Conservation (phyloP, 192 early-diverging fungal genomes). For the Helicostylum pulchrum region DNA sequence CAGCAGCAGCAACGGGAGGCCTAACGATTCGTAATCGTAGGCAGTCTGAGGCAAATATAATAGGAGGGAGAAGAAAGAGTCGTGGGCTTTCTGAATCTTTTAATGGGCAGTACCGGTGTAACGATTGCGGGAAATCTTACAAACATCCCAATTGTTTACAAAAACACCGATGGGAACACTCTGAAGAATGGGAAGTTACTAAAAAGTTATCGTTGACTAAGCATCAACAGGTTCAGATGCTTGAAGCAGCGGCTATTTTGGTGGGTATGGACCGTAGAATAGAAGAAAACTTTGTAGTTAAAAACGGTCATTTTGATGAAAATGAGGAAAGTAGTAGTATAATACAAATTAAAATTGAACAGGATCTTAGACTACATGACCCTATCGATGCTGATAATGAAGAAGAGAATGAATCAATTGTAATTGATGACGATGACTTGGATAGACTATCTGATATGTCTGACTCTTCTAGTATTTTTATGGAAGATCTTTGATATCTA, state of each 20-base stretch:
- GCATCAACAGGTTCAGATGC: constrained; percentile 64
- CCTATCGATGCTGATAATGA: neutral
- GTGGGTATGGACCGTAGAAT: constrained; percentile 43
- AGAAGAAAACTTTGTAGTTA: neutral
- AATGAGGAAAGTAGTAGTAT: neutral
- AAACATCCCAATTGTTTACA: constrained; percentile 59
- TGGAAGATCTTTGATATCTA: constrained; percentile 16
- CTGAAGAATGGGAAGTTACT: constrained; percentile 58
- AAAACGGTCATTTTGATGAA: neutral
- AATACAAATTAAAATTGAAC: neutral
- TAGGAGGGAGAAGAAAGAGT: neutral
- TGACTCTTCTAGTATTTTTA: constrained; percentile 1
- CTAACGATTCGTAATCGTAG: constrained; percentile 2
- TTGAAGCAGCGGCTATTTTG: constrained; percentile 64
- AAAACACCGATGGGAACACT: constrained; percentile 71
- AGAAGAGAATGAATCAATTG: constrained; percentile 8
- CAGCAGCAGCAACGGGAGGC: constrained; percentile 15
- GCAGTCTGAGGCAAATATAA: neutral
- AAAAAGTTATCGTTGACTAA: constrained; percentile 56
- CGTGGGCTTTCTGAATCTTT: constrained; percentile 5
- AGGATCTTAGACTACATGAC: neutral
- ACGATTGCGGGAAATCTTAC: constrained; percentile 60
- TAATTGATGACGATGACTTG: constrained; percentile 9
- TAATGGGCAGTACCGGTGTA: constrained; percentile 33
- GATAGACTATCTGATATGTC: neutral